Conservation (phyloP, 106 monocot genomes). For the Apostasia ramifera region DNA sequence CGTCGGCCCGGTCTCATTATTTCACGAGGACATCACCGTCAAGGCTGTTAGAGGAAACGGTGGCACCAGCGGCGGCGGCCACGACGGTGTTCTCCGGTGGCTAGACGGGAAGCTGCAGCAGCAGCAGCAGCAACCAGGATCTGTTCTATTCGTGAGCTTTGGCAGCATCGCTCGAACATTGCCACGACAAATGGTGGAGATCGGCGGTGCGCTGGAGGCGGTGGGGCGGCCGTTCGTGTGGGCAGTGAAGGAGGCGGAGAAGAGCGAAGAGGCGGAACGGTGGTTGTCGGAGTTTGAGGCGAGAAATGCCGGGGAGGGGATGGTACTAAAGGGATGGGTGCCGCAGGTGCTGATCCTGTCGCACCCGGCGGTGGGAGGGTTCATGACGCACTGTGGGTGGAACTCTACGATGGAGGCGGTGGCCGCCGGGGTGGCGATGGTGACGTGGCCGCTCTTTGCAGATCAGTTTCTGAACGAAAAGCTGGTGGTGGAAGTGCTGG, state of each 20-base stretch:
- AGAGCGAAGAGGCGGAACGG: background rate
- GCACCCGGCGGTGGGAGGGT: conserved; percentile 38
- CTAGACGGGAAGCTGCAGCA: conserved; percentile 3
- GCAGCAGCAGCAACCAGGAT: background rate
- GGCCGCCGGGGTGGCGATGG: conserved; percentile 30
- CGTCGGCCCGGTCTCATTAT: conserved; percentile 6
- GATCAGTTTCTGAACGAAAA: conserved; percentile 52
- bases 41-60: conserved; percentile 3
- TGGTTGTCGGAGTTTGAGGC: conserved; percentile 10
- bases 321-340: conserved; percentile 5
- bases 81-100: conserved; percentile 3
- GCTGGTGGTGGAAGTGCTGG: conserved; percentile 34
- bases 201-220: conserved; percentile 3
- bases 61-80: background rate
- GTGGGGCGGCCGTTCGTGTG: conserved; percentile 4
- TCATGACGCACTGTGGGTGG: conserved; percentile 70
- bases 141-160: conserved; percentile 12
- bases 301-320: background rate
- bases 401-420: conserved; percentile 54
- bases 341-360: conserved; percentile 37
- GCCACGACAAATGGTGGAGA: conserved; percentile 7
- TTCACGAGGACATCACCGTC: background rate
- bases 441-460: conserved; percentile 39
- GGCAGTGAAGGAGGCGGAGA: conserved; percentile 13
- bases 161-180: conserved; percentile 4